phyloP scores from a whole-genome alignment of 768 basidiomycete genomes.

The Xerocomellus intermedius region DNA sequence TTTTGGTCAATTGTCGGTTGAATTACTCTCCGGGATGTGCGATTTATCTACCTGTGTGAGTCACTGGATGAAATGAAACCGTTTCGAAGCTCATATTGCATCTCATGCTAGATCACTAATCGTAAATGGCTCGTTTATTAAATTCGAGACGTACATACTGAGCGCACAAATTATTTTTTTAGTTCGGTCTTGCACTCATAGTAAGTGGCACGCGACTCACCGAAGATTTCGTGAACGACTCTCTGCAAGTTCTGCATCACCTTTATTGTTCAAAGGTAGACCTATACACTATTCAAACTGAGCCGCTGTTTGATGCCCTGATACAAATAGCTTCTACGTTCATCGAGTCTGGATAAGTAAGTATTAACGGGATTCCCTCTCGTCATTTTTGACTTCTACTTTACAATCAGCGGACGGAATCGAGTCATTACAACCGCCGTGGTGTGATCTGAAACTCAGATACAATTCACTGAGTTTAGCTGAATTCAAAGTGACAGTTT shows the following conservation, averaged over 20 bases:
- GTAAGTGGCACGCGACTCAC: conserved; percentile 2
- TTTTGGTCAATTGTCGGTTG: conserved; percentile 13
- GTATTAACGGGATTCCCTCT: background rate
- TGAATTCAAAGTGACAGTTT: conserved; percentile 6
- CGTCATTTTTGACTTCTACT: background rate
- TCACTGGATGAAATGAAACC: background rate
- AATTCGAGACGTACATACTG: background rate
- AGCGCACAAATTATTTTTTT: background rate
- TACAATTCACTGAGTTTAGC: background rate
- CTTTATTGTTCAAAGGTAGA: conserved; percentile 24
- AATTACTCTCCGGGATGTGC: background rate
- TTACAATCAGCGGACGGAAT: conserved; percentile 21
- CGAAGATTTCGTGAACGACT: background rate
- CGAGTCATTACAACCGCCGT: conserved; percentile 11
- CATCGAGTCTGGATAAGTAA: conserved; percentile 18
- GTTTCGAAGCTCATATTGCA: background rate
- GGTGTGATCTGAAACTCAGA: conserved; percentile 7
- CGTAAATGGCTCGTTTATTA: background rate
- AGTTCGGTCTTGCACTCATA: background rate
- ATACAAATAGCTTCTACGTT: conserved; percentile 26
- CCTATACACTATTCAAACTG: background rate
- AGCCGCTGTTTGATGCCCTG: background rate
- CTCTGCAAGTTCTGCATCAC: conserved; percentile 14
- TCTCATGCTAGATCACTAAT: background rate
- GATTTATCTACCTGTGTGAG: conserved; percentile 4